Evolutionary conservation across 2,329 filamentous ascomycete species (phyloP).

Genomic region (Rhinocladiella mackenziei): DNA sequence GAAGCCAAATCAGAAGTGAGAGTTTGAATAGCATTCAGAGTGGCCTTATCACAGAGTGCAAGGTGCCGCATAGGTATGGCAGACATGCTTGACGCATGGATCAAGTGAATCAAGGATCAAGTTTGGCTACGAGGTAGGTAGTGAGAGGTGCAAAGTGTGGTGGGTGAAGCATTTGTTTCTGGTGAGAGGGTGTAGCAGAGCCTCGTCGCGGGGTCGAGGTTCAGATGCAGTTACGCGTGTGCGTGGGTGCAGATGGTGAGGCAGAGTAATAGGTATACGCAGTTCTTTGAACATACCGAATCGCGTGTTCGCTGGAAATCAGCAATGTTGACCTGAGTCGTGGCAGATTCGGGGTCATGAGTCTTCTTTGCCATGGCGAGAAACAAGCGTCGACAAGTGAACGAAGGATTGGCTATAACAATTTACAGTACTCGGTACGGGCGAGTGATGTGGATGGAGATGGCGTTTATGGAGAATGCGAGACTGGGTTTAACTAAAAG

Average conservation of each 20-base stretch:
- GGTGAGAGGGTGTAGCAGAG: constrained; percentile 4
- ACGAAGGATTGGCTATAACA: not conserved
- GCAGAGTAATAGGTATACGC: constrained; percentile 11
- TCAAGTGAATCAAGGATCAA: not conserved
- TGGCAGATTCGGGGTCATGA: constrained; percentile 31
- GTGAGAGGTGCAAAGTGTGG: not conserved
- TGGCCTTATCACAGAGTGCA: constrained; percentile 2
- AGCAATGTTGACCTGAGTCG: constrained; percentile 53
- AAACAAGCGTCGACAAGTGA: no score
- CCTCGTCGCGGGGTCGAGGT: constrained; percentile 19
- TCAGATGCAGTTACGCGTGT: constrained; percentile 16
- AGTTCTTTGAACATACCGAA: constrained; percentile 58
- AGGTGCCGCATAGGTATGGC: constrained; percentile 6
- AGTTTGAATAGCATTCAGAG: constrained; percentile 3
- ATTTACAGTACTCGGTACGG: not conserved
- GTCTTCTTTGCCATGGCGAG: constrained; percentile 28
- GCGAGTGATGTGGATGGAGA: constrained; percentile 5
- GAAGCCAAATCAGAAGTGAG: constrained; percentile 10
- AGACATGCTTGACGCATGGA: constrained; percentile 5
- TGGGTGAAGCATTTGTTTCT: constrained; percentile 15
- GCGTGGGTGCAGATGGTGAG: constrained; percentile 8
- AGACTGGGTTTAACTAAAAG: constrained; percentile 21
- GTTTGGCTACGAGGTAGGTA: not conserved
- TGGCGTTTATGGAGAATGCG: constrained; percentile 3
- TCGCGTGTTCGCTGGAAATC: constrained; percentile 78